Base-by-base conservation (phyloP, 2,329 filamentous ascomycete genomes). In the Aureobasidium zeae region DNA sequence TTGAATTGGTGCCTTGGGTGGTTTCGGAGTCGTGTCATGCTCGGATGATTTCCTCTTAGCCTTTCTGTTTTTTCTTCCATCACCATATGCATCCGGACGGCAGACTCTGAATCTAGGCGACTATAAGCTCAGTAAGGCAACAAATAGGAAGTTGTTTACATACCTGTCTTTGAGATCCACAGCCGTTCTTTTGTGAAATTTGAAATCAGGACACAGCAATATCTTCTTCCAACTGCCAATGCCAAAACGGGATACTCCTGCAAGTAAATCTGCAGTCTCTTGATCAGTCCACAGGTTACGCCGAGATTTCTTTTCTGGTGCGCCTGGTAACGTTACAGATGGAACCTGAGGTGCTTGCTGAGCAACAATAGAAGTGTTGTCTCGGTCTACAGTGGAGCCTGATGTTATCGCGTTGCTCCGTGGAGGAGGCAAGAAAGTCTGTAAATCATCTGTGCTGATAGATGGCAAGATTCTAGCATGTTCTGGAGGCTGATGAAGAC, bases 211-310 rank as follows among this genome's bases (percentile, higher is more conserved):
- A 50, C 74, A 71, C 3, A 72, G 64, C 19, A 79, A 56, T 13
- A 81, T 80, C 50, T 71, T 71, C 45, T 76, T 80, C 77, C 77
- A 81, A 49, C 70, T 77, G 3, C 77, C 77, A 48, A 79, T 74
- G 2, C 77, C 77, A 52, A 74, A 78, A 49, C 68, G 72, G 26
- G 71, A 67, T 7, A 79, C 77, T 0, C 77, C 77, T 45, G 69
- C 63, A 10, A 80, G 61, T 19, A 81, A 57, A 49, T 73, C 66
- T 20, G 64, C 66, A 1, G 76, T 80, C 57, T 81, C 77, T 49
- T 76, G 64, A n/a, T 78, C 71, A 1, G 72, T 72, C 77, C 77
- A 81, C 49, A 69, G 73, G 44, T 73, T 76, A 7, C 58, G 55
- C 24, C 38, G 11, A 15, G 43, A 30, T 7, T 42, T 39, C 12